phyloP scores from a whole-genome alignment of 305 asterid genomes.

The Plantago lanceolata region DNA sequence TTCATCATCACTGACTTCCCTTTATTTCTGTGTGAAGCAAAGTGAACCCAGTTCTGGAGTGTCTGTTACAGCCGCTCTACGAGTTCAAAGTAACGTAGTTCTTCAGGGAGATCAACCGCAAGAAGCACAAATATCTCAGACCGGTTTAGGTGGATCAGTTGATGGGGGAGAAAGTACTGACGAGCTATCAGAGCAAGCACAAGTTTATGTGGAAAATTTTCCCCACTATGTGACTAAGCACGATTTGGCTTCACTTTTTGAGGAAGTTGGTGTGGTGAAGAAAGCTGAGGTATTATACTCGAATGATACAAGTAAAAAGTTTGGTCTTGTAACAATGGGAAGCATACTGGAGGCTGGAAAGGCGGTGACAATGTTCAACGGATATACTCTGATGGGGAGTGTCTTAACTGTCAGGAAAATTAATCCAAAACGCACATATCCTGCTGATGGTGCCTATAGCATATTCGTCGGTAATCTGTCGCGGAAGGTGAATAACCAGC shows the following conservation, averaged over 20 bases:
- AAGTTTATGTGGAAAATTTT: conserved; percentile 79
- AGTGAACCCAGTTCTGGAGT: not conserved
- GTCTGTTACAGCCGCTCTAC: not conserved
- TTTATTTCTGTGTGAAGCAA: not conserved
- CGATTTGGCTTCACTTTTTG: conserved; percentile 58
- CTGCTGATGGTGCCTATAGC: conserved; percentile 58
- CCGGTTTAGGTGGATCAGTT: not conserved
- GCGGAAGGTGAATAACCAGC: conserved; percentile 60
- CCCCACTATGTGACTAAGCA: conserved; percentile 63
- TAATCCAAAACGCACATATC: conserved; percentile 61
- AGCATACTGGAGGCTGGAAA: conserved; percentile 79
- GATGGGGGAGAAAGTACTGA: conserved; percentile 24
- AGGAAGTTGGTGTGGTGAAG: conserved; percentile 56
- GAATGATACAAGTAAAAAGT: conserved; percentile 73
- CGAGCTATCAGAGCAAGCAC: conserved; percentile 71
- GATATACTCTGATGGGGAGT: conserved; percentile 49
- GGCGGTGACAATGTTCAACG: conserved; percentile 66
- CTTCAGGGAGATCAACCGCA: not conserved
- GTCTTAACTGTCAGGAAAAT: conserved; percentile 71
- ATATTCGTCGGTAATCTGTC: conserved; percentile 65
- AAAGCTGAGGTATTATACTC: conserved; percentile 58
- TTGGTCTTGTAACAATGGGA: conserved; percentile 85
- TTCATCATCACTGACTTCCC: not conserved
- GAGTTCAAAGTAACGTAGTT: too few relatives aligned
- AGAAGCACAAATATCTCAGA: not conserved